Evolutionary conservation across 345 rosid species (phyloP).

Genomic region (Capsella bursapastoris): DNA sequence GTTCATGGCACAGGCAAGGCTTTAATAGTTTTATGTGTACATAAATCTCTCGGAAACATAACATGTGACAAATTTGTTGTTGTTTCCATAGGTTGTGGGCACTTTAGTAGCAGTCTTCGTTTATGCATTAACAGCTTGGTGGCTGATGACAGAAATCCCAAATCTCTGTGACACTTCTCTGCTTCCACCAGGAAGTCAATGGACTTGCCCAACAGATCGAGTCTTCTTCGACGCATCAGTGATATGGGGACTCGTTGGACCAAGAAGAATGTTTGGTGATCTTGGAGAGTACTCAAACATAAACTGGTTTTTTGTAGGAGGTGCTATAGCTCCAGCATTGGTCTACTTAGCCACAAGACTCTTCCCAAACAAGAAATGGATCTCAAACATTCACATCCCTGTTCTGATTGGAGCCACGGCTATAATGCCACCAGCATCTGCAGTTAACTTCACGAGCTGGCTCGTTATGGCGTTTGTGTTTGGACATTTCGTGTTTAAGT

Average conservation of each 20-base stretch:
- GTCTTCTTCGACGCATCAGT: conserved; percentile 86
- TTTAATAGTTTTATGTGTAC: neutral
- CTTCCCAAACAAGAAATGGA: conserved; percentile 69
- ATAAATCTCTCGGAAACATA: neutral
- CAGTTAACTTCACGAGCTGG: conserved; percentile 87
- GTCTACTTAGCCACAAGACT: conserved; percentile 69
- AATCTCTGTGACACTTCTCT: conserved; percentile 62
- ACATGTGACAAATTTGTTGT: conserved; percentile 1
- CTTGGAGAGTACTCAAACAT: conserved; percentile 69
- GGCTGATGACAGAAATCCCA: conserved; percentile 72
- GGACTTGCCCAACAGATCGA: conserved; percentile 73
- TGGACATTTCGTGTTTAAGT: conserved; percentile 59
- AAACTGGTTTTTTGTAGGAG: conserved; percentile 79
- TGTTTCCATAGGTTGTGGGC: conserved; percentile 62
- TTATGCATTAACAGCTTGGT: conserved; percentile 76
- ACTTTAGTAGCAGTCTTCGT: conserved; percentile 58
- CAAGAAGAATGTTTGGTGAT: conserved; percentile 75
- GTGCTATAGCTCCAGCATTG: conserved; percentile 68
- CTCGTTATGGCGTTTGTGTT: conserved; percentile 62
- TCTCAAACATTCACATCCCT: conserved; percentile 63
- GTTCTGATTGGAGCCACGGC: conserved; percentile 74
- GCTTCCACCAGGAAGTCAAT: conserved; percentile 68
- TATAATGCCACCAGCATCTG: conserved; percentile 82
- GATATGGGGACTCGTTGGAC: conserved; percentile 86
- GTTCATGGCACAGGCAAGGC: conserved; percentile 61